Evolutionary conservation across 805 yeast species (phyloP).

Genomic region (Nakazawaea sp.): DNA sequence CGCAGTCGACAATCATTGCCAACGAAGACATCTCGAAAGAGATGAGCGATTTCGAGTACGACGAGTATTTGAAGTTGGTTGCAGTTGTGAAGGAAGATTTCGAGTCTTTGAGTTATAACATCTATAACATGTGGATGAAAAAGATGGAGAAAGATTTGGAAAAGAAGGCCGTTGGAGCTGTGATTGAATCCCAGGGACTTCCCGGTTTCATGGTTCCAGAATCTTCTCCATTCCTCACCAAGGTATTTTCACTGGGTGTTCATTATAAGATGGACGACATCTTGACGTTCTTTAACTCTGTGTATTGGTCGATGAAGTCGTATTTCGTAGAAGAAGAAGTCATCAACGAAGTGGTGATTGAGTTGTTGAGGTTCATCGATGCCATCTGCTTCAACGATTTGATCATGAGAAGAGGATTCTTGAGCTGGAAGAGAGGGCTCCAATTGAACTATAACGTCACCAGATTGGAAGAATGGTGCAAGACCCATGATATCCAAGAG

Average conservation of each 20-base stretch:
- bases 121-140: constrained; percentile 96
- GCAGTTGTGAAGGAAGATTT: constrained; percentile 91
- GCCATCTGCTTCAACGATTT: constrained; percentile 93
- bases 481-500: constrained; percentile 83
- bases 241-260: constrained; percentile 65
- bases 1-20: constrained; percentile 84
- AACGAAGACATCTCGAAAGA: constrained; percentile 74
- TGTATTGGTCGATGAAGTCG: constrained; percentile 88
- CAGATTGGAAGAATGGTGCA: constrained; percentile 97
- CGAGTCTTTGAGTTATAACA: constrained; percentile 86
- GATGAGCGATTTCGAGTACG: constrained; percentile 85
- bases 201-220: constrained; percentile 95
- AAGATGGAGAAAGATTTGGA: constrained; percentile 86
- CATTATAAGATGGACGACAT: constrained; percentile 93
- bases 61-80: constrained; percentile 82
- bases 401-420: constrained; percentile 87
- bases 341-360: constrained; percentile 76
- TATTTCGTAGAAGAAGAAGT: constrained; percentile 84
- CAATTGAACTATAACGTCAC: constrained; percentile 96
- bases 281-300: constrained; percentile 79
- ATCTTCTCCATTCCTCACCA: constrained; percentile 70
- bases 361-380: constrained; percentile 79
- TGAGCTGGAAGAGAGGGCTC: constrained; percentile 96
- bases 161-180: constrained; percentile 91
- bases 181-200: constrained; percentile 86